Base-by-base conservation (phyloP, 768 basidiomycete species). In the Leucogyrophana mollusca region DNA sequence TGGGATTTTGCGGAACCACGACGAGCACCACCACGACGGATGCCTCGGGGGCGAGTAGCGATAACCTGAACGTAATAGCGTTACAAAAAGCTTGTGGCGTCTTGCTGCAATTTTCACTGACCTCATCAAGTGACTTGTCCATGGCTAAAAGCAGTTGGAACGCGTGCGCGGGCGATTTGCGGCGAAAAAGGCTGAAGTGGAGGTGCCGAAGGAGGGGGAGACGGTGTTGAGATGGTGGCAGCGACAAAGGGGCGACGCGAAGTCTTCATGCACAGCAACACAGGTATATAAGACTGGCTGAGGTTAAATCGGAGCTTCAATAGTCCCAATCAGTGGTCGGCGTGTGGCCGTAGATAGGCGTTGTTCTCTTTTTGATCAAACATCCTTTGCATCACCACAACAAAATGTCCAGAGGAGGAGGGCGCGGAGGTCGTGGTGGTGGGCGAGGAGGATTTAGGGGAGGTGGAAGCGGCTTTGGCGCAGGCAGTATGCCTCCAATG, bases 121-220 rank as follows among this genome's bases (percentile, higher is more conserved):
- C 89, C 48, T 90, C 85, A 64, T 92, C 89, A 49, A 92, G 85
- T 58, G 86, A 78, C 71, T 87, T 86, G 71, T 92, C 88, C 85
- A 92, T 88, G 62, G 53, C 66, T 52, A 10, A 35, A 14, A 36
- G 17, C 33, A 23, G 30, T 5, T 22, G 21, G 1, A 25, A 34
- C 30, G 44, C 33, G 13, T 37, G 20, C n/a, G n/a, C n/a, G n/a
- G n/a, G n/a, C n/a, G n/a, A n/a, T n/a, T n/a, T n/a, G 44, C 40
- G 18, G 41, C 18, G 32, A 43, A 46, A 20, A 32, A 36, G 14
- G 20, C 9, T 41, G 41, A 44, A 27, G 22, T 45, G 20, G 8
- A 34, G 21, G 6, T 9, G 35, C 6, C 17, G 27, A 8, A 20
- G 9, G 20, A 20, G 43, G 24, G 21, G 46, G n/a, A n/a, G n/a